Evolutionary conservation across 306 rosid species (phyloP), one percentile per base, ranked within the genome.

Genomic region (Malus sylvestris): DNA sequence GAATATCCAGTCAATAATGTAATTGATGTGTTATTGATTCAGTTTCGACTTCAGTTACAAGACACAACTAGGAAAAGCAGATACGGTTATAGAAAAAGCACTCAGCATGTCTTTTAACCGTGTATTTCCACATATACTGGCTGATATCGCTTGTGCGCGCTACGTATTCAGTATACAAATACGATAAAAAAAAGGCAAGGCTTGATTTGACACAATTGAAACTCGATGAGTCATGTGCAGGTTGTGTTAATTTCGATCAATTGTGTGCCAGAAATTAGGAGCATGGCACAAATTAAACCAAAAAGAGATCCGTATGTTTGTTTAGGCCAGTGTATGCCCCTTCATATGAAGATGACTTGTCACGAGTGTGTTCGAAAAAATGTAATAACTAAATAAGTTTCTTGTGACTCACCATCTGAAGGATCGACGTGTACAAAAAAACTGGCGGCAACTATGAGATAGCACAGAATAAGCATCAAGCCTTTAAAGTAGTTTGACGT

Each of bases 371-470:
- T 27, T 29, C 6, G 16, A 10, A 40, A n/a, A 44, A 7, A 49
- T 65, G n/a, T 63, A 9, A 15, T 49, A 49, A 49, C 53, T 49
- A 16, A 66, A 20, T n/a, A 63, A 22, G 30, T 4, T 23, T 20
- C 38, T 32, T 20, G 13, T 69, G 53, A 78, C 93, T 91, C 91
- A 93, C 98, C 98, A 18, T 70, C 78, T 52, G 80, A 75, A 81
- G 91, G 93, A 83, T 93, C 98, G n/a, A 91, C 85, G 42, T 93
- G 98, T 35, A 93, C 95, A 58, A 88, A 93, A 79, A 91, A 93
- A 78, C 96, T 93, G 86, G 98, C 97, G 58, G 97, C 98, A 72
- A 93, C 98, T 27, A 93, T 93, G 61, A 93, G 97, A 82, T 93
- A 93, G 89, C 98, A 89, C 29, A 93, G 87, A 67, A 93, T 85